Evolutionary conservation across 2,329 filamentous ascomycete genomes (phyloP), one percentile per base, ranked within the genome.

Genomic region (Fusarium proliferatum): DNA sequence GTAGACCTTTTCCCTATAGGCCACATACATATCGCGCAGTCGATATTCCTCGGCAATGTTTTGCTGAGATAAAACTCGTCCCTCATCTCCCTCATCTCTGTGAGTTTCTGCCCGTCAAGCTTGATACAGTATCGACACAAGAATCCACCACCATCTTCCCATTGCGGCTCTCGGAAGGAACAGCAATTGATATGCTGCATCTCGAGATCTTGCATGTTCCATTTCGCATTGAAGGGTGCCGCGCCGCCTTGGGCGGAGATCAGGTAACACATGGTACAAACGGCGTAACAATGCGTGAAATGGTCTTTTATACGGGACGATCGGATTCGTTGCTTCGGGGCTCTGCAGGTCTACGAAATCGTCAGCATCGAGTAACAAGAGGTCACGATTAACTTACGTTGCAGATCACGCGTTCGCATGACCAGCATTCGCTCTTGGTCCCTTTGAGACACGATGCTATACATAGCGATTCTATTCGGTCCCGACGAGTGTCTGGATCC

Each of bases 381-480:
- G 6, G 30, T 30, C 30, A 33, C 30, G 30, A 12, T 33, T 3
- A 39, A 10, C 66, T 28, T 56, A 71, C 69, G 10, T 56, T 19
- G n/a, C 69, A 71, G 15, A 71, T 51, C 11, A 71, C 67, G 2
- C 69, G 56, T 9, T 71, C 69, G 15, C 69, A 71, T 9, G 56
- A 56, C 69, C 69, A 71, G 10, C 69, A 71, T 38, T 71, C 67
- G 15, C n/a, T 55, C 11, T 71, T 71, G 7, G 23, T n/a, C 3
- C 67, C 52, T 6, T 39, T n/a, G 1, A 51, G 2, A 17, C 69
- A 71, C 0, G 67, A 48, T 3, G 48, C 33, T 3, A 42, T n/a
- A 9, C 69, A 71, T 2, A 71, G 13, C 2, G n/a, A 33, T 21
- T 71, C 69, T n/a, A 60, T 28, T 0, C 67, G 57, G 9, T 52